Percentiles rank a stretch among this genome's conserved stretches.
Evolutionary conservation across 805 yeast species (phyloP).

Genomic region (Dipodascus geniculatus): DNA sequence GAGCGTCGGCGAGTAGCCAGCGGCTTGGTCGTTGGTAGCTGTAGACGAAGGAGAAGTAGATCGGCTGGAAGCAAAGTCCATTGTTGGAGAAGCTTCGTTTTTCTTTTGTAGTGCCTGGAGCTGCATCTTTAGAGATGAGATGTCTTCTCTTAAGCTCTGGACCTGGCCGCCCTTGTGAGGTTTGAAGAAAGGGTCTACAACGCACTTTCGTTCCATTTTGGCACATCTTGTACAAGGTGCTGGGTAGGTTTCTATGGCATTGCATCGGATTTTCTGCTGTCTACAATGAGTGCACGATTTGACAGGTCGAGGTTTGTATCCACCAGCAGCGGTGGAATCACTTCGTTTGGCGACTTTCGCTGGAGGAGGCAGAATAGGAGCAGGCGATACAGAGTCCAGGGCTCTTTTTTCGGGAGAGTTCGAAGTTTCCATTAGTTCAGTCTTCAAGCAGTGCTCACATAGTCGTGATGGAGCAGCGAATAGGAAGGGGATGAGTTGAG

Average conservation of each 20-base stretch:
- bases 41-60: constrained; percentile 2
- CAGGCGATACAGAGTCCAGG: background rate
- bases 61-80: constrained; percentile 2
- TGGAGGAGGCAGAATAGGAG: background rate
- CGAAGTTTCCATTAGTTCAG: background rate
- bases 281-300: constrained; percentile 91
- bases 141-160: constrained; percentile 72
- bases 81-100: constrained; percentile 4
- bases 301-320: constrained; percentile 59
- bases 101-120: constrained; percentile 15
- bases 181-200: constrained; percentile 81
- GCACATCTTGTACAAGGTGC: constrained; percentile 74
- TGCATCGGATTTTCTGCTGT: constrained; percentile 88
- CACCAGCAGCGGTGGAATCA: background rate
- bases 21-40: background rate
- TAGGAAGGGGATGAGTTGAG: background rate
- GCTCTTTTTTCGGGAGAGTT: background rate
- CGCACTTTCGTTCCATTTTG: constrained; percentile 68
- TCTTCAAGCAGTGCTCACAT: background rate
- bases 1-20: background rate
- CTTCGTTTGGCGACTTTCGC: background rate
- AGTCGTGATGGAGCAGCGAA: background rate
- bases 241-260: constrained; percentile 77
- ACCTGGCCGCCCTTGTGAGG: constrained; percentile 90
- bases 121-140: constrained; percentile 54